These are phyloP conservation scores for Sporodiniella umbellata DNA, from an alignment of 371 early-diverging fungal species.

Conservation along the genomic window DNA sequence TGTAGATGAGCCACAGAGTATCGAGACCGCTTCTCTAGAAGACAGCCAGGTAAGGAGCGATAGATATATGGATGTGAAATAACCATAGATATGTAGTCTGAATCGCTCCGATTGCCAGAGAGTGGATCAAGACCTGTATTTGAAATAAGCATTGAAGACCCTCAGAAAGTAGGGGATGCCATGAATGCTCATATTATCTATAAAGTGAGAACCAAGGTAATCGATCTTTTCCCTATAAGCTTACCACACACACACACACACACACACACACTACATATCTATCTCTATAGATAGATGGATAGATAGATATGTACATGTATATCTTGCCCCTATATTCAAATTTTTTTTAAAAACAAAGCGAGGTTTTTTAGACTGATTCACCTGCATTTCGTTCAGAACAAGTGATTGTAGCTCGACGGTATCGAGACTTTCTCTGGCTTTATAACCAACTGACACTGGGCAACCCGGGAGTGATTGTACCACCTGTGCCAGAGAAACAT, in stretches of 20 bases:
- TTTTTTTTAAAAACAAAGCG: background rate
- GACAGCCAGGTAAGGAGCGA: constrained; percentile 16
- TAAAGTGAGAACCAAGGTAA: constrained; percentile 83
- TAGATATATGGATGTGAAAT: background rate
- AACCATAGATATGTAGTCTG: constrained; percentile 14
- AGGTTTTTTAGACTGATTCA: constrained; percentile 65
- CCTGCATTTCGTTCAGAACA: constrained; percentile 73
- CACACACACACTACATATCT: too few species aligned
- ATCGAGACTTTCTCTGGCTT: constrained; percentile 94
- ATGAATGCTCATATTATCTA: constrained; percentile 86
- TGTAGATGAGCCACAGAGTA: too few species aligned
- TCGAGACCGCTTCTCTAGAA: too few species aligned
- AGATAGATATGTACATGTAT: too few species aligned
- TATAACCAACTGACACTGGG: constrained; percentile 75
- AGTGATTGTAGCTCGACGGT: constrained; percentile 82
- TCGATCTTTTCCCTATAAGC: too few species aligned
- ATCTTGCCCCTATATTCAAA: too few species aligned
- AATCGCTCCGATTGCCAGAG: constrained; percentile 43
- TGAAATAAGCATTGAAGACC: constrained; percentile 80
- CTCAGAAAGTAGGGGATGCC: constrained; percentile 87
- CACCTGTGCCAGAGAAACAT: constrained; percentile 94
- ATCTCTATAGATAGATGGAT: too few species aligned
- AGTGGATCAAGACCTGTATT: constrained; percentile 66
- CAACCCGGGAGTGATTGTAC: constrained; percentile 90
- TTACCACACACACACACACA: too few species aligned